Conservation (phyloP, 495 filamentous ascomycete species). For the Podospora tetraspora region DNA sequence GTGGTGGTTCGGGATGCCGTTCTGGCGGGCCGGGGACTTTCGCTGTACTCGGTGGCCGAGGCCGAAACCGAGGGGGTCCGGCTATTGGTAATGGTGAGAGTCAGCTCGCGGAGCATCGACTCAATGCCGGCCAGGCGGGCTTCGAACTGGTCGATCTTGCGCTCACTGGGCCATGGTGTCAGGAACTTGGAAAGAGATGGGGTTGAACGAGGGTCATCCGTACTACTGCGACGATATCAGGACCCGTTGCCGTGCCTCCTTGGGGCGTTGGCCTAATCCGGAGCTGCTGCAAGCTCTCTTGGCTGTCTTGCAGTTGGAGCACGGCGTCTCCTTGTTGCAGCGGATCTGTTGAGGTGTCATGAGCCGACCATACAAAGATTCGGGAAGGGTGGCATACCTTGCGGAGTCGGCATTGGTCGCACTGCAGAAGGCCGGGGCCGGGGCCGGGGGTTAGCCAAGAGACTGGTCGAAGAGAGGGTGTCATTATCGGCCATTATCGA, state of each 20-base stretch:
- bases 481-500: not conserved
- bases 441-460: constrained; percentile 14
- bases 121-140: constrained; percentile 57
- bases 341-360: constrained; percentile 45
- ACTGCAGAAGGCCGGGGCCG: constrained; percentile 16
- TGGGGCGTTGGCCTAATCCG: constrained; percentile 53
- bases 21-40: not conserved
- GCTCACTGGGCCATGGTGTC: constrained; percentile 45
- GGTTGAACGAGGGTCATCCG: not conserved
- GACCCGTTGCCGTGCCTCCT: constrained; percentile 56
- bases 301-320: constrained; percentile 59
- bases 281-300: constrained; percentile 53
- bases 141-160: constrained; percentile 64
- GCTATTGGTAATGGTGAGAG: constrained; percentile 20
- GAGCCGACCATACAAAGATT: not conserved
- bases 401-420: constrained; percentile 32
- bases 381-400: constrained; percentile 20
- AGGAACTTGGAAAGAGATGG: not conserved
- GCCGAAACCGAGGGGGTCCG: not conserved
- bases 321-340: constrained; percentile 63
- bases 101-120: constrained; percentile 42
- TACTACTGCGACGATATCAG: constrained; percentile 68
- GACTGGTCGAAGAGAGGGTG: not conserved
- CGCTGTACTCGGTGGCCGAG: not conserved
- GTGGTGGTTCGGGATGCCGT: not conserved